These are phyloP conservation scores for Mycena metata DNA, from an alignment of 768 basidiomycete genomes.

Conservation along the genomic window DNA sequence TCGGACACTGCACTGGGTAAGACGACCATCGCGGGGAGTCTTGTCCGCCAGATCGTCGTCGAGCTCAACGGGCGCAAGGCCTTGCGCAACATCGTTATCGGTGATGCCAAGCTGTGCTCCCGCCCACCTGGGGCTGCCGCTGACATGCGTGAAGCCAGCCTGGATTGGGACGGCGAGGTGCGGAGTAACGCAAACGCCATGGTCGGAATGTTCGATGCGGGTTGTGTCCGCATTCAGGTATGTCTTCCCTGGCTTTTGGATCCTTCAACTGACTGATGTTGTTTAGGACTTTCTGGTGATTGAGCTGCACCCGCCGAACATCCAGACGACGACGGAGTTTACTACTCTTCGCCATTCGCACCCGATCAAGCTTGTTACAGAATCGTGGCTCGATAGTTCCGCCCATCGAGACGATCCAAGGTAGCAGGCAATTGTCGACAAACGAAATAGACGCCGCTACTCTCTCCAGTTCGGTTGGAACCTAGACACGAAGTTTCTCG, in stretches of 20 bases:
- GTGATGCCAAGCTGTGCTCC: slow-evolving; percentile 13
- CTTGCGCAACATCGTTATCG: slow-evolving; percentile 10
- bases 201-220: slow-evolving; percentile 30
- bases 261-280: no score
- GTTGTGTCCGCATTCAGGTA: slow-evolving; percentile 26
- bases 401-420: slow-evolving; percentile 1
- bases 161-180: slow-evolving; percentile 23
- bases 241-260: background rate
- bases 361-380: slow-evolving; percentile 35
- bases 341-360: slow-evolving; percentile 21
- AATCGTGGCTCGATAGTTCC: slow-evolving; percentile 25
- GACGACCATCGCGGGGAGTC: slow-evolving; percentile 5
- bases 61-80: slow-evolving; percentile 18
- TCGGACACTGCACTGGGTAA: background rate
- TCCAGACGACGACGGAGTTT: background rate
- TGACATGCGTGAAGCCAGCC: slow-evolving; percentile 14
- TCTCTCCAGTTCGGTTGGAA: no score
- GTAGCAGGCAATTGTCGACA: background rate
- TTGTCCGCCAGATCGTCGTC: slow-evolving; percentile 30
- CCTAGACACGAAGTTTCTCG: no score
- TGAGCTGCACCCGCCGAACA: slow-evolving; percentile 20
- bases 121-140: slow-evolving; percentile 20
- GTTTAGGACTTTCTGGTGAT: slow-evolving; percentile 33
- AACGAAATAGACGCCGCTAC: no score
- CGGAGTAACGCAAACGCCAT: background rate